Evolutionary conservation across 768 basidiomycete species (phyloP), one percentile per base, ranked within the genome.

Genomic region (Lactarius evosmus): DNA sequence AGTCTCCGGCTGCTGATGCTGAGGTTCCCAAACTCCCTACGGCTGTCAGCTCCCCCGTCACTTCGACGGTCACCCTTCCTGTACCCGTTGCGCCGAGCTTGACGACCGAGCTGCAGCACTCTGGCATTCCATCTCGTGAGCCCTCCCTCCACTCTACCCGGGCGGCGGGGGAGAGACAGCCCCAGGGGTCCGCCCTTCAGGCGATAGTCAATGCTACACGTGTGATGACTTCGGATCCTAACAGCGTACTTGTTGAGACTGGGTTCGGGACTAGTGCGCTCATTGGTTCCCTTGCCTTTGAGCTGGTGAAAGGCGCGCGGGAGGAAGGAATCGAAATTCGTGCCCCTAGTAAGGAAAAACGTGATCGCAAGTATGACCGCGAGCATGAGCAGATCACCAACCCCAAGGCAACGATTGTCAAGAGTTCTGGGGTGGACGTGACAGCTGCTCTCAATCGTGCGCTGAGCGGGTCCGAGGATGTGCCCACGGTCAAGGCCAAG

Each of bases 191-290:
- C 0, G 82, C 89, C 0, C 72, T 94, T 2, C 83, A 84, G 7
- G 92, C 92, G 1, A 91, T 94, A 60, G 82, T 83, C 19, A 86
- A 93, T 60, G 91, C 92, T 1, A 93, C 88, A 1, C 84, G 92
- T 3, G 87, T 93, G n/a, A 93, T 94, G 91, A 89, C 89, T 0
- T 80, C 84, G 2, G 90, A 90, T 68, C 82, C 91, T 0, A 77
- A 81, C 14, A 91, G 89, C 67, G 83, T 94, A 61, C 81, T 94
- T 11, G 80, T 82, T 0, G 88, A 93, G 72, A 81, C 85, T 62
- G 90, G 88, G 0, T 77, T 73, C 4, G 89, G 88, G 11, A 85
- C 86, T 0, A 78, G 82, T 8, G 76, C 80, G 0, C 75, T 89
- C n/a, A 78, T 93, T 40, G 80, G 82, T 1, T 74, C 74, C 30